These are phyloP conservation scores for Scedosporium boydii DNA, from an alignment of 2,329 filamentous ascomycete species.

Conservation along the genomic window DNA sequence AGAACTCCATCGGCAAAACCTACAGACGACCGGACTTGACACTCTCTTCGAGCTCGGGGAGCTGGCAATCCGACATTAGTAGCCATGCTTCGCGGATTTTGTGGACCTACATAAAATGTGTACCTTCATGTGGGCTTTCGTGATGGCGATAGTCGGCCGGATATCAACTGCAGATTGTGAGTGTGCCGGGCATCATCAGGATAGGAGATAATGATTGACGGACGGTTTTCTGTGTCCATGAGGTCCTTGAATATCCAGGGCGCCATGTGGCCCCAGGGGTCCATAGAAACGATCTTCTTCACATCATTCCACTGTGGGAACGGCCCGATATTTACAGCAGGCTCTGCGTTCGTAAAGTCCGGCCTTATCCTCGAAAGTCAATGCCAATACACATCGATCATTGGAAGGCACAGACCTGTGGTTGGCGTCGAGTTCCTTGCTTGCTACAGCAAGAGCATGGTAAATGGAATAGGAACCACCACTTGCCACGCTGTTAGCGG, in stretches of 20 bases:
- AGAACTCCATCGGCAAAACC: constrained; percentile 14
- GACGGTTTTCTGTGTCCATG: constrained; percentile 64
- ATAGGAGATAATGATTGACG: constrained; percentile 9
- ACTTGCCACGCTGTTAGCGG: not conserved
- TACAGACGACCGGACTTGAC: constrained; percentile 69
- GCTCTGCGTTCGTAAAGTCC: constrained; percentile 71
- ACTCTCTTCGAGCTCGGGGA: constrained; percentile 89
- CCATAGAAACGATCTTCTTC: constrained; percentile 97
- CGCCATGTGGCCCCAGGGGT: constrained; percentile 80
- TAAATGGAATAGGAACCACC: constrained; percentile 96
- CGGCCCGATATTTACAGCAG: constrained; percentile 78
- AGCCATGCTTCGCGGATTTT: not conserved
- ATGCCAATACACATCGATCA: not conserved
- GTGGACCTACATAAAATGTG: not conserved
- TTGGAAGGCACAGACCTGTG: constrained; percentile 44
- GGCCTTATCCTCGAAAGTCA: constrained; percentile 27
- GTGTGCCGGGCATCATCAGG: not conserved
- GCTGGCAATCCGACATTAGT: constrained; percentile 23
- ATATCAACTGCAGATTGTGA: constrained; percentile 55
- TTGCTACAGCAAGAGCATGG: constrained; percentile 85
- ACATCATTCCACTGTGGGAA: constrained; percentile 83
- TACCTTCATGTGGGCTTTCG: constrained; percentile 83
- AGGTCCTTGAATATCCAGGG: constrained; percentile 75
- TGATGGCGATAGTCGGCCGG: constrained; percentile 83
- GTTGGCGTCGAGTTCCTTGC: constrained; percentile 74